Evolutionary conservation across 352 stramenopile genomes (phyloP), one percentile per base, ranked within the genome.

Genomic region (Pythium sukuiense): DNA sequence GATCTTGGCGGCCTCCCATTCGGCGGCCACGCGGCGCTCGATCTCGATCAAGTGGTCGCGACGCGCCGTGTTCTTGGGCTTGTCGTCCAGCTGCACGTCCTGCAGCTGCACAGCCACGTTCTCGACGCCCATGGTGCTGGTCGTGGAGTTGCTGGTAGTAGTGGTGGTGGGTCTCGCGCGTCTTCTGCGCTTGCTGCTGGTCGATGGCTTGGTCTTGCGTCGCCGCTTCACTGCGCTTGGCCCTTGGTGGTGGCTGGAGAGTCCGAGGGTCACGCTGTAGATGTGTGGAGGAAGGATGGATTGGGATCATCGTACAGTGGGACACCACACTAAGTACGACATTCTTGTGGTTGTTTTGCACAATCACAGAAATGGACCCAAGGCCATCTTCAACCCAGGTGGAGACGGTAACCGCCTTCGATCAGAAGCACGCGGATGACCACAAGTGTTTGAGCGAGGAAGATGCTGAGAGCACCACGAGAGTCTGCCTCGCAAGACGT

Each of bases 11-110:
- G 77, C 87, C 29, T 92, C 88, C 92, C 92, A 98, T 64, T 96
- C 81, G 55, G 86, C 68, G 72, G 98, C 89, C 24, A 99, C 78
- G 46, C 89, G 75, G 49, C 92, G 76, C 83, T 99, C 96, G 57
- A 98, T 97, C 52, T 85, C 82, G 45, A 95, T 89, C 37, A 98
- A 69, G 71, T 96, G 89, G 77, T 98, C 91, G 61, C 92, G 87
- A 54, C 91, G 87, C 60, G 83, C 80, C 73, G 94, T 93, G 66
- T 93, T 94, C 43, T 73, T 63, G 13, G 64, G 68, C 57, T 65
- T 72, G 52, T 87, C 82, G 49, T 87, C 81, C 24, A 92, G 74
- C 76, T 93, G 76, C 69, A 93, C 83, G 64, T 91, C 74, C 71
- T 92, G 74, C 81, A 96, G 83, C 81, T 93, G 89, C 59, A 70